phyloP scores from a whole-genome alignment of 345 rosid genomes.

The Nephelium lappaceum region DNA sequence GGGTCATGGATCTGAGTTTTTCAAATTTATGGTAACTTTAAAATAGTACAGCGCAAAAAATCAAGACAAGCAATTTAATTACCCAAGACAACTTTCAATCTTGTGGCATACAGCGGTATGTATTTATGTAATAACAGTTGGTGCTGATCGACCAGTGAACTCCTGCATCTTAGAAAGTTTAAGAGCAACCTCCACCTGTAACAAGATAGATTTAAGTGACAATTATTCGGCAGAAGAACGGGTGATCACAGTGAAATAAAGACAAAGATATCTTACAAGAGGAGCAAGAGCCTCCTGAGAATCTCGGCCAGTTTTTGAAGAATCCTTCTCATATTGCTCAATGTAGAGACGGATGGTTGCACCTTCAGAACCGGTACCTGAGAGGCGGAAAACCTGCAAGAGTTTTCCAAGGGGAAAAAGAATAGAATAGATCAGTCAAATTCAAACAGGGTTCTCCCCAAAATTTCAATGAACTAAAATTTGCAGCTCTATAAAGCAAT shows the following conservation, averaged over 20 bases:
- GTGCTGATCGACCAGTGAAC: constrained; percentile 92
- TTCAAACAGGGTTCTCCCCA: background rate
- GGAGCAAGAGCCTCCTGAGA: constrained; percentile 92
- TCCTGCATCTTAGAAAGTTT: constrained; percentile 91
- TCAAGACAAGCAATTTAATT: constrained; percentile 6
- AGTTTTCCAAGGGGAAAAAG: background rate
- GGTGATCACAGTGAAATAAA: background rate
- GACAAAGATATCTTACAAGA: constrained; percentile 54
- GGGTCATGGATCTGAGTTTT: background rate
- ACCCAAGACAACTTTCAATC: background rate
- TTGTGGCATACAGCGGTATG: background rate
- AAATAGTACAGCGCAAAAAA: background rate
- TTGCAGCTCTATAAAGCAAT: background rate
- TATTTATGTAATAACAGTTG: constrained; percentile 85
- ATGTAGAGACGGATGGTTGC: constrained; percentile 97
- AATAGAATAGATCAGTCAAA: background rate
- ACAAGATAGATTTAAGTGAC: constrained; percentile 22
- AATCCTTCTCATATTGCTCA: constrained; percentile 95
- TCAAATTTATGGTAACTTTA: background rate
- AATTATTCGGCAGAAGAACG: background rate
- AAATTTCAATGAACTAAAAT: background rate
- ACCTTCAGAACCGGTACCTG: constrained; percentile 99
- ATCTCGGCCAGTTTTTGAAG: constrained; percentile 85
- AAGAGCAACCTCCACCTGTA: constrained; percentile 90
- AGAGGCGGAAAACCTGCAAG: constrained; percentile 89